phyloP scores from a whole-genome alignment of 148 eudicot genomes.

The Talinum fruticosum region DNA sequence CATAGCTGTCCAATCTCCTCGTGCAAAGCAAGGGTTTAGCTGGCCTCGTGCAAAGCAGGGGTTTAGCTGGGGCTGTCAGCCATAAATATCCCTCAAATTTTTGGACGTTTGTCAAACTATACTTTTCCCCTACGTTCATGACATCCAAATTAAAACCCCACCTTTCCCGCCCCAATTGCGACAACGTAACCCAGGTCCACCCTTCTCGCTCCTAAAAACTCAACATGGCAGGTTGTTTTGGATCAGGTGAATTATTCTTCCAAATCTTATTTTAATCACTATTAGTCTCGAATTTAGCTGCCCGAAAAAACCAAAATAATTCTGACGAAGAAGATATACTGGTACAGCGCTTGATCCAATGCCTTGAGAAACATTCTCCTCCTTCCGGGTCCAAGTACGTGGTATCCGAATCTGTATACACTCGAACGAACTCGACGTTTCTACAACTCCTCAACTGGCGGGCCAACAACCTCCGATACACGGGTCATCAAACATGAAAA shows the following conservation, averaged over 20 bases:
- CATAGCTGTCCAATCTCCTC: too few relatives aligned
- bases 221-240: not conserved
- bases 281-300: too few relatives aligned
- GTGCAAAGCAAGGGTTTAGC: too few relatives aligned
- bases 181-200: too few relatives aligned
- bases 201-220: too few relatives aligned
- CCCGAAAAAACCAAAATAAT: too few relatives aligned
- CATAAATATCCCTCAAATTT: too few relatives aligned
- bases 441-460: not conserved
- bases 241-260: not conserved
- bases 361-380: not conserved
- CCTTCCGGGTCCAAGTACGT: not conserved
- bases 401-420: slow-evolving; percentile 2
- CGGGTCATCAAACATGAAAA: not conserved
- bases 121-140: too few relatives aligned
- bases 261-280: not conserved
- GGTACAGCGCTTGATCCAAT: not conserved
- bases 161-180: not conserved
- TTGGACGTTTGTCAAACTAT: too few relatives aligned
- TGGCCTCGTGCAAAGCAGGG: too few relatives aligned
- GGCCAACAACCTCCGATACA: slow-evolving; percentile 13
- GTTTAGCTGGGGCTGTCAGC: too few relatives aligned
- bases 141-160: too few relatives aligned
- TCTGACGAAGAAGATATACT: not conserved
- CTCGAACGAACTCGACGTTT: slow-evolving; percentile 11